A percentile compares a stretch with the other conserved stretches of the same genome.
Evolutionary conservation across 805 yeast genomes (phyloP).

Genomic region (Barnettozyma sucrosica): DNA sequence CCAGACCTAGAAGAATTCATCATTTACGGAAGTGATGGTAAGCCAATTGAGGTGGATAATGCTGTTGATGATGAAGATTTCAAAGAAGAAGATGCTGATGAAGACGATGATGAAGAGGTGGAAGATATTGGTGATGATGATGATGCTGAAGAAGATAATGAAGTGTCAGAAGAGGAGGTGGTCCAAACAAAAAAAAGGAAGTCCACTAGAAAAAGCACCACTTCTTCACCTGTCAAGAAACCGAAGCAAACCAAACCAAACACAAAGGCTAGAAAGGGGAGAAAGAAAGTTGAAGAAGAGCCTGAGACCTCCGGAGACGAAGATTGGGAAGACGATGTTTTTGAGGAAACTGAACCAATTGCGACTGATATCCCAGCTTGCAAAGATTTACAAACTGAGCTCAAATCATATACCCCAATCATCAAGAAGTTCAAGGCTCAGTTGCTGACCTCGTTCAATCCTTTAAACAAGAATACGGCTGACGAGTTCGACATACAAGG

Average conservation of each 20-base stretch:
- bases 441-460: slow-evolving; percentile 19
- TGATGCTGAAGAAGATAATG: slow-evolving; percentile 23
- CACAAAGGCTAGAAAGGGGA: slow-evolving; percentile 4
- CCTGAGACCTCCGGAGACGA: slow-evolving; percentile 24
- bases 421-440: slow-evolving; percentile 27
- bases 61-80: slow-evolving; percentile 30
- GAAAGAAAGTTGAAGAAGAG: slow-evolving; percentile 14
- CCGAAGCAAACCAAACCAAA: slow-evolving; percentile 9
- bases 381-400: slow-evolving; percentile 10
- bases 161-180: slow-evolving; percentile 11
- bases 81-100: slow-evolving; percentile 22
- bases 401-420: slow-evolving; percentile 17
- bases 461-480: slow-evolving; percentile 3
- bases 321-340: slow-evolving; percentile 22
- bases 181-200: slow-evolving; percentile 1
- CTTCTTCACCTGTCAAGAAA: slow-evolving; percentile 11
- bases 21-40: slow-evolving; percentile 37
- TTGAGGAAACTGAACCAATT: slow-evolving; percentile 17
- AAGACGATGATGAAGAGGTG: slow-evolving; percentile 27
- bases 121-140: slow-evolving; percentile 24
- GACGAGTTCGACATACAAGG: slow-evolving; percentile 11
- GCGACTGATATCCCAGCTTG: slow-evolving; percentile 16
- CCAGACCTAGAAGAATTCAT: slow-evolving; percentile 42
- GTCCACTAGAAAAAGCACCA: slow-evolving; percentile 16
- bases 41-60: slow-evolving; percentile 29